Percentiles rank a stretch among this genome's conserved stretches.
phyloP scores from a whole-genome alignment of 257 asterid genomes.

The Jaltomata sinuosa region DNA sequence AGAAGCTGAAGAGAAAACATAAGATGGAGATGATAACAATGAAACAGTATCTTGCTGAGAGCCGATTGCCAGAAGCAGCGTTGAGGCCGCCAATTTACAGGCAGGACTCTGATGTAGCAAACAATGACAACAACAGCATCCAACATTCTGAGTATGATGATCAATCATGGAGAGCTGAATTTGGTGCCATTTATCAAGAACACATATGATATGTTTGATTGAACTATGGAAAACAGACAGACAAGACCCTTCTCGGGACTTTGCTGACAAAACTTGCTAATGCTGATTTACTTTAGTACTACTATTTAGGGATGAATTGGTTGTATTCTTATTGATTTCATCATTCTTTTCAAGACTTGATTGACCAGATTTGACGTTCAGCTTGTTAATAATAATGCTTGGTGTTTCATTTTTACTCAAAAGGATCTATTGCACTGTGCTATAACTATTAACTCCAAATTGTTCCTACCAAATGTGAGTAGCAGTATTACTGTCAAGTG shows the following conservation, averaged over 20 bases:
- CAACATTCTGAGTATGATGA: slow-evolving; percentile 48
- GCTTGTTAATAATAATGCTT: not conserved
- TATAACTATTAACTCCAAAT: not conserved
- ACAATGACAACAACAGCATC: slow-evolving; percentile 12
- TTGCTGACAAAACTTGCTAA: not conserved
- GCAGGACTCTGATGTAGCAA: slow-evolving; percentile 39
- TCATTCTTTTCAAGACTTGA: not conserved
- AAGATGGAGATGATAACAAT: slow-evolving; percentile 94
- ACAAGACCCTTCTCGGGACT: slow-evolving; percentile 6
- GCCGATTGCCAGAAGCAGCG: slow-evolving; percentile 92
- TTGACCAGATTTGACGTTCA: not conserved
- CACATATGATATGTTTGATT: not conserved
- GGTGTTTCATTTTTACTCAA: not conserved
- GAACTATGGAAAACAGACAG: not conserved
- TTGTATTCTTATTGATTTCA: not conserved
- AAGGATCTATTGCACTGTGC: not conserved
- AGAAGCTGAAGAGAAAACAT: slow-evolving; percentile 83
- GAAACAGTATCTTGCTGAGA: slow-evolving; percentile 90
- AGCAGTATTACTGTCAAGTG: not conserved
- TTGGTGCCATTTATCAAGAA: slow-evolving; percentile 93
- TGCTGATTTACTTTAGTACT: not conserved
- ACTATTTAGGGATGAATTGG: not conserved
- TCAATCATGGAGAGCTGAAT: slow-evolving; percentile 97
- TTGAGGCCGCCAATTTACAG: slow-evolving; percentile 39
- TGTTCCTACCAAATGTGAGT: not conserved